Conservation (phyloP, 2,329 filamentous ascomycete species). For the Hymenoscyphus infarciens region DNA sequence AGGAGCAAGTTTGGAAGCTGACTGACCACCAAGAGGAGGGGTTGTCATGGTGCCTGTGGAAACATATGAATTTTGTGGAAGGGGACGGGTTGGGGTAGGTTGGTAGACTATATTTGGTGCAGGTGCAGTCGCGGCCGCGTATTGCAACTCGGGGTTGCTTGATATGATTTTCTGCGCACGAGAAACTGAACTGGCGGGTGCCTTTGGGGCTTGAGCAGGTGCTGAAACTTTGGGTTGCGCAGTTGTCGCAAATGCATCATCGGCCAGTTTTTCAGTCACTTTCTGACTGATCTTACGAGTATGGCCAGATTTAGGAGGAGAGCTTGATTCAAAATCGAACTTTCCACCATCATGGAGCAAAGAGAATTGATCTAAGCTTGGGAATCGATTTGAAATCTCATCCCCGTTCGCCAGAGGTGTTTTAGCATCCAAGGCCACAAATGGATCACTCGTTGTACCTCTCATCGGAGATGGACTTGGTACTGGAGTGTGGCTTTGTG, state of each 20-base stretch:
- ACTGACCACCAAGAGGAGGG: constrained; percentile 41
- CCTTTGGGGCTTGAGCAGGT: constrained; percentile 16
- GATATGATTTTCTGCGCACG: constrained; percentile 62
- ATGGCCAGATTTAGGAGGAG: constrained; percentile 45
- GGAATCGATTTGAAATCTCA: constrained; percentile 81
- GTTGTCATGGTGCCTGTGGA: constrained; percentile 81
- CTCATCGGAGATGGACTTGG: constrained; percentile 67
- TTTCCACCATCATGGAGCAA: constrained; percentile 80
- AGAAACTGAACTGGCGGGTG: constrained; percentile 45
- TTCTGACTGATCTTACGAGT: constrained; percentile 58
- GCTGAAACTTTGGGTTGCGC: constrained; percentile 17
- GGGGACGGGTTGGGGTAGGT: constrained; percentile 30
- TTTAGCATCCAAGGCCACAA: constrained; percentile 79
- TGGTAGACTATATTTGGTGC: constrained; percentile 26
- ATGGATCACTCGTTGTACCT: constrained; percentile 74
- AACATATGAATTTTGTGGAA: constrained; percentile 47
- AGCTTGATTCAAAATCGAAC: constrained; percentile 74
- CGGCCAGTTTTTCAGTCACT: constrained; percentile 73
- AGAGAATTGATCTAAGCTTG: constrained; percentile 89
- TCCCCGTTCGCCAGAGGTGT: constrained; percentile 57
- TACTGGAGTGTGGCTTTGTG: constrained; percentile 45
- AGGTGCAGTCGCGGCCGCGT: constrained; percentile 41
- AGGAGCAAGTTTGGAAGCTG: constrained; percentile 25
- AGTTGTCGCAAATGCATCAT: constrained; percentile 68
- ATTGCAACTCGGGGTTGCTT: constrained; percentile 57